These are phyloP conservation scores for Monosporozyma unispora DNA, from an alignment of 805 yeast genomes.

Conservation along the genomic window DNA sequence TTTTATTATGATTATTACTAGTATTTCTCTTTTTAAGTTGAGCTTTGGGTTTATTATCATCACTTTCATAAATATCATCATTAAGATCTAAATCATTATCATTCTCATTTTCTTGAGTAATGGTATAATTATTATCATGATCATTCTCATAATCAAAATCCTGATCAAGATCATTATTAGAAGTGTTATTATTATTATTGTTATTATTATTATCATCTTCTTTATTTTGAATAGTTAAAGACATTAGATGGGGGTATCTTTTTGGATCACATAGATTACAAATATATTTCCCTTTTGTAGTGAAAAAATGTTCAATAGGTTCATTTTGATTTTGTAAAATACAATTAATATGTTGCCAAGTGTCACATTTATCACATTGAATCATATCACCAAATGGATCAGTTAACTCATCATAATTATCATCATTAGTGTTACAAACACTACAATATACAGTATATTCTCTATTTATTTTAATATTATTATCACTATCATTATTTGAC, in stretches of 20 bases:
- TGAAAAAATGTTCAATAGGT: conserved; percentile 12
- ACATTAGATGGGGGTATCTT: conserved; percentile 28
- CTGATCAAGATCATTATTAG: conserved; percentile 13
- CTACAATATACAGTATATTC: conserved; percentile 46
- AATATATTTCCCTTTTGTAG: conserved; percentile 39
- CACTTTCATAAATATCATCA: neutral
- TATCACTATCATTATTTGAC: conserved; percentile 10
- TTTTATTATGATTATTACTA: conserved; percentile 2
- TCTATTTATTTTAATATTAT: conserved; percentile 17
- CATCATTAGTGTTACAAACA: conserved; percentile 52
- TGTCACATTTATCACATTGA: conserved; percentile 54
- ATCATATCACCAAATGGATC: conserved; percentile 50
- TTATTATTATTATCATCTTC: too few relatives aligned
- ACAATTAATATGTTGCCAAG: conserved; percentile 68
- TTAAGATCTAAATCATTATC: neutral
- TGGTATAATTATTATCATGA: neutral
- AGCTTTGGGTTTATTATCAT: conserved; percentile 3
- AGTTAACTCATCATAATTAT: conserved; percentile 47
- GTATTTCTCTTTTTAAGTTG: conserved; percentile 2
- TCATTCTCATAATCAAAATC: conserved; percentile 3
- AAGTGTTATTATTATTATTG: too few relatives aligned
- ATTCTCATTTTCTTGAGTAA: neutral
- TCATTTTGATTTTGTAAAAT: conserved; percentile 36
- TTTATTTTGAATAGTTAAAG: neutral
- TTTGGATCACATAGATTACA: conserved; percentile 48